Evolutionary conservation across 2,329 filamentous ascomycete species (phyloP), one percentile per base, ranked within the genome.

Genomic region (Aureobasidium lini): DNA sequence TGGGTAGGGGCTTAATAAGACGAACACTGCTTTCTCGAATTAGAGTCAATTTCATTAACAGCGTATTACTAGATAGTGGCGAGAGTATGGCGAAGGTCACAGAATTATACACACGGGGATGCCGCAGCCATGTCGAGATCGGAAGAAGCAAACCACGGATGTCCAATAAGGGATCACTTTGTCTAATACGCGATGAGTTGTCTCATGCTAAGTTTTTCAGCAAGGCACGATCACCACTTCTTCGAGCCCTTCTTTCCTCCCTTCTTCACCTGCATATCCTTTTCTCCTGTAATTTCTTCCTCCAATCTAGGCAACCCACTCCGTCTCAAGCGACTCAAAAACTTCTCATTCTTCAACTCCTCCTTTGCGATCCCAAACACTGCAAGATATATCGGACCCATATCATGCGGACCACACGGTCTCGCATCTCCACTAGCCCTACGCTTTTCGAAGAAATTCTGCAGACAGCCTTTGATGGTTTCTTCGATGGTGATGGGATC

Each of bases 321-420:
- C 29, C 50, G 23, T 34, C 50, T 54, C 37, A 94, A 58, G 1
- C 48, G 18, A 52, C 48, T 40, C 18, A 52, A 16, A 4, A 52
- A 52, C 29, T 57, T 62, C 16, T 64, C 59, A 31, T 63, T 60
- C 50, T 60, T 52, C 46, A 65, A 46, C 54, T 64, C 61, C n/a
- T 11, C 49, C 49, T 63, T 65, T 13, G 53, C 11, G 11, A 63
- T 52, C 1, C 60, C 61, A 52, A 65, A 63, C 7, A 47, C 57
- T 8, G 31, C 36, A n/a, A 59, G 34, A 32, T 60, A 64, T 7
- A 62, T 58, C 18, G 64, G 59, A 16, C 47, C 61, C 64, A 65
- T 58, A 50, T 64, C 62, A 53, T 64, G 62, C 11, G 64, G 62
- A 1, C 63, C 64, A 59, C 64, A 64, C 34, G 63, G 62, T 16